Conservation (phyloP, 2,329 filamentous ascomycete species). For the Ilyonectria robusta region DNA sequence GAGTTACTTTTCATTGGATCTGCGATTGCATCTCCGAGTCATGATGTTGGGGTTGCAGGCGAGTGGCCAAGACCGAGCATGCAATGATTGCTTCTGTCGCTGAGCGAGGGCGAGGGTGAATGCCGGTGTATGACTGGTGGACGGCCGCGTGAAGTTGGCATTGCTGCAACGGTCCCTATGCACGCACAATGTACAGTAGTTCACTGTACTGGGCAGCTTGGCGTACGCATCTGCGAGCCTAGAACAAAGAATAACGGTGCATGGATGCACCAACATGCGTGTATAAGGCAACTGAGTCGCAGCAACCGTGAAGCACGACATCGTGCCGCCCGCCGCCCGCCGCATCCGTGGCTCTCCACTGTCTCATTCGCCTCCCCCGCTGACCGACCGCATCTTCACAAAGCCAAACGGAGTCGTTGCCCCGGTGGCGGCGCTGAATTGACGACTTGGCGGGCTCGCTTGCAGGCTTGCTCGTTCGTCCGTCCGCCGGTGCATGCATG, state of each 20-base stretch:
- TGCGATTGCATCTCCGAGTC: constrained; percentile 24
- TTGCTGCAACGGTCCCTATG: neutral
- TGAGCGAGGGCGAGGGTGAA: neutral
- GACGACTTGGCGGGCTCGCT: constrained; percentile 26
- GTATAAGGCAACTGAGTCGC: constrained; percentile 36
- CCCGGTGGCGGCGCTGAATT: constrained; percentile 22
- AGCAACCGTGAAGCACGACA: constrained; percentile 43
- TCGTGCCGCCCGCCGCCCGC: constrained; percentile 44
- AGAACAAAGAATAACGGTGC: neutral
- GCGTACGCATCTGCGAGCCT: constrained; percentile 7
- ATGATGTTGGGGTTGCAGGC: constrained; percentile 5
- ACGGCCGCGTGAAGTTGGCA: neutral
- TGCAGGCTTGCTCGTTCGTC: constrained; percentile 30
- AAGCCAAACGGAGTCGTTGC: constrained; percentile 17
- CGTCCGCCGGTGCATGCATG: constrained; percentile 35
- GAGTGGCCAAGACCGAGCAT: constrained; percentile 3
- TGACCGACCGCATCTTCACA: constrained; percentile 3
- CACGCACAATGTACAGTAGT: neutral
- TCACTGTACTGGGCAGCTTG: neutral
- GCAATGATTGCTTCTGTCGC: constrained; percentile 11
- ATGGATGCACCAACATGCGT: constrained; percentile 17
- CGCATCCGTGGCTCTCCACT: constrained; percentile 37
- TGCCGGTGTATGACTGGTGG: neutral
- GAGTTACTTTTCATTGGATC: constrained; percentile 19
- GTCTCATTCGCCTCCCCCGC: constrained; percentile 44